Base-by-base conservation (phyloP, 768 basidiomycete genomes). In the Lactarius trivialis region DNA sequence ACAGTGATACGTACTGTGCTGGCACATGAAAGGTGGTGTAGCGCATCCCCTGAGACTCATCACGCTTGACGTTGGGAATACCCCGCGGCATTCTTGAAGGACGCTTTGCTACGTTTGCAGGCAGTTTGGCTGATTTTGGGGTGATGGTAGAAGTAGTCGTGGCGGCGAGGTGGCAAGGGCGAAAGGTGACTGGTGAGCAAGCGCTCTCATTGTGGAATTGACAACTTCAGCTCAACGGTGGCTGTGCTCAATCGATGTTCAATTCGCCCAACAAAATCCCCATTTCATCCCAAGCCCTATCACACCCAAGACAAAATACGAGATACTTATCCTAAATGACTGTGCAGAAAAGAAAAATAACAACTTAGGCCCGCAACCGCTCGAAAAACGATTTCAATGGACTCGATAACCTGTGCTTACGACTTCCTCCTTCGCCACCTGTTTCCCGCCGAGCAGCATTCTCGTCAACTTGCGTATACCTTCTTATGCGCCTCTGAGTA, bases 1-100 rank as follows among this genome's bases (percentile, higher is more conserved):
- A 26, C 32, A n/a, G n/a, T n/a, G n/a, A n/a, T n/a, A 64, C 51
- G 30, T 33, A 73, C 80, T 64, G 69, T 63, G 89, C 73, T 32
- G 91, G 92, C 11, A 93, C 90, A 73, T 85, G 79, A 73, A 93
- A 93, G 15, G 82, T 78, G 4, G 92, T 92, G 73, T 87, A 92
- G 51, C 85, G 82, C 78, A 93, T 78, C 17, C 90, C 89, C 60
- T 67, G 65, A 55, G 84, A 85, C 68, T 93, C 91, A 76, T 92
- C 89, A 67, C 83, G 81, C 73, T 85, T 88, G 32, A 82, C 84
- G 69, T 89, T 90, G 33, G 91, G 89, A 52, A 91, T 82, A 61
- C 90, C 90, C 73, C 90, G 82, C 63, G 90, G 90, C 90, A 91
- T 91, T 34, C 24, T n/a, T 66, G 21, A 24, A 60, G 14, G 24